A percentile compares a stretch with the other conserved stretches of the same genome.
These are phyloP conservation scores for Elsinoe batatas DNA, from an alignment of 2,329 filamentous ascomycete species.

Conservation along the genomic window DNA sequence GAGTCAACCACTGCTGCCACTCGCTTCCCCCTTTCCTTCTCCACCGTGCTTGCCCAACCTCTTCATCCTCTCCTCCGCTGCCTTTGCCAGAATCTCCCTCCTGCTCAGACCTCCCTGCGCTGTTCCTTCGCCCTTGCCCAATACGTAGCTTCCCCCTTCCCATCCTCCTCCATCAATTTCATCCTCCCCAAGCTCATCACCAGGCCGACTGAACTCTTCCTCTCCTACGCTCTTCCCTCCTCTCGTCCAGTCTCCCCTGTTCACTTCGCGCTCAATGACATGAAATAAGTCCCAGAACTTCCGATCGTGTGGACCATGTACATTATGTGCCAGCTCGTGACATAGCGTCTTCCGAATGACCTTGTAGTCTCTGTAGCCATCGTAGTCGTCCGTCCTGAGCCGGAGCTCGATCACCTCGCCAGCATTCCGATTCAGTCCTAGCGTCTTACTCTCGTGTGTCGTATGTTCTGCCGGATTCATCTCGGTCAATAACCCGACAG, in stretches of 20 bases:
- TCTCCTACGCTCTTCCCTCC: conserved; percentile 55
- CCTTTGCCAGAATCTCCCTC: conserved; percentile 64
- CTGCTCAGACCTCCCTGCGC: conserved; percentile 46
- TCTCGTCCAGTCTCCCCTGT: conserved; percentile 64
- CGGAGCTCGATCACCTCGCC: conserved; percentile 88
- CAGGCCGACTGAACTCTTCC: conserved; percentile 49
- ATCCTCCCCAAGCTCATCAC: conserved; percentile 36
- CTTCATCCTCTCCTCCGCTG: conserved; percentile 58
- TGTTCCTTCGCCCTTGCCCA: conserved; percentile 27
- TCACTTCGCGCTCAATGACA: conserved; percentile 80
- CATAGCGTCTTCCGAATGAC: conserved; percentile 86
- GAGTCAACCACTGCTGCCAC: too few species aligned
- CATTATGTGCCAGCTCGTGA: conserved; percentile 91
- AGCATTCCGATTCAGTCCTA: conserved; percentile 78
- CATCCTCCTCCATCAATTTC: conserved; percentile 63
- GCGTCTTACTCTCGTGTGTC: conserved; percentile 66
- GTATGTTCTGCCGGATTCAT: conserved; percentile 89
- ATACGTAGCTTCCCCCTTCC: conserved; percentile 68
- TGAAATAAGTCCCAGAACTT: conserved; percentile 85
- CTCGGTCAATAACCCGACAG: conserved; percentile 78
- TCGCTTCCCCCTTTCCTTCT: conserved; percentile 27
- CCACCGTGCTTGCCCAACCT: conserved; percentile 38
- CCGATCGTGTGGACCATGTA: conserved; percentile 71
- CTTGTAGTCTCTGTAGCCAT: conserved; percentile 87
- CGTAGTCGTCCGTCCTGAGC: conserved; percentile 83